A percentile compares a stretch with the other conserved stretches of the same genome.
Evolutionary conservation across 352 stramenopile genomes (phyloP).

Genomic region (Blastocystis hominis): DNA sequence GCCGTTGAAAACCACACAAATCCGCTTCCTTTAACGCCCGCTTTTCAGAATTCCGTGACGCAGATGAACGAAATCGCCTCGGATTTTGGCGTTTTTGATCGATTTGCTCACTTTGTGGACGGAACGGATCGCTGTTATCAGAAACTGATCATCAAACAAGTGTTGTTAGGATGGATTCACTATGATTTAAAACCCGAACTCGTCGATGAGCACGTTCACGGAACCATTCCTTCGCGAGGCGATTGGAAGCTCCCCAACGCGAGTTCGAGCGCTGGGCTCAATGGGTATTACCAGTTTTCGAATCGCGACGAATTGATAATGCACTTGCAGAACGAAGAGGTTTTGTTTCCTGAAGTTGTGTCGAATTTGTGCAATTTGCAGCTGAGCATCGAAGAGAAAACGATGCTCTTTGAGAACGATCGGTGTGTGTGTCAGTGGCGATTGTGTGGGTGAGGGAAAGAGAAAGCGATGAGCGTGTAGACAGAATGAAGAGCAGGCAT

Average conservation of each 20-base stretch:
- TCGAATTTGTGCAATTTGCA: not conserved
- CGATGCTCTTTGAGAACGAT: slow-evolving; percentile 36
- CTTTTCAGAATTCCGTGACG: slow-evolving; percentile 7
- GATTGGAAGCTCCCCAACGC: not conserved
- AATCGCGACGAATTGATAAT: not conserved
- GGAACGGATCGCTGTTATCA: slow-evolving; percentile 18
- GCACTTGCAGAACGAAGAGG: not conserved
- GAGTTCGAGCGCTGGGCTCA: not conserved
- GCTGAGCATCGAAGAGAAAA: slow-evolving; percentile 22
- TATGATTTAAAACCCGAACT: not conserved
- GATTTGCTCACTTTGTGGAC: slow-evolving; percentile 34
- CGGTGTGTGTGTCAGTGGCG: slow-evolving; percentile 44
- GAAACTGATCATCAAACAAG: not conserved
- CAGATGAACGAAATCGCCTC: not conserved
- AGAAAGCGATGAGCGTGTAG: not conserved
- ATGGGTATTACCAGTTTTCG: not conserved
- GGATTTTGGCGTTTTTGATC: not conserved
- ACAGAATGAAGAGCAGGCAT: not conserved
- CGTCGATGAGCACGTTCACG: not conserved
- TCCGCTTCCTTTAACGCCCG: slow-evolving; percentile 28
- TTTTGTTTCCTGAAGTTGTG: not conserved
- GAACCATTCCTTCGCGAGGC: not conserved
- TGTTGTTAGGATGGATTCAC: not conserved
- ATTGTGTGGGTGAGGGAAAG: not conserved
- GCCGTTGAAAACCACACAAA: not conserved